Base-by-base conservation (phyloP, 768 basidiomycete genomes). In the Tricholoma flavovirens region DNA sequence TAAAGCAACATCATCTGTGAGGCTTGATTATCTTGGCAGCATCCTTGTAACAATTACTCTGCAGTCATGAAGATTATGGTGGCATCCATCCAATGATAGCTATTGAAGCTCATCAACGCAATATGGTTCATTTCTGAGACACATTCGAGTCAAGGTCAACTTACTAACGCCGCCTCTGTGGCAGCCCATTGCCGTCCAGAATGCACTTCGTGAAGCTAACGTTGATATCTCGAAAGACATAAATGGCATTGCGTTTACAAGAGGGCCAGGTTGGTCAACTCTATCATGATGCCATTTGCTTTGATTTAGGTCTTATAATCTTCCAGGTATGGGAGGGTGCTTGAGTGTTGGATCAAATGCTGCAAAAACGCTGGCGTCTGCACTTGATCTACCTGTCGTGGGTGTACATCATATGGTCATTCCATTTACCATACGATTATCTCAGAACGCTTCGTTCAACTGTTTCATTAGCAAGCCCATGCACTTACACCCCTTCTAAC, bases 401-500 rank as follows among this genome's bases (percentile, higher is more conserved):
- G 93, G 93, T 3, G 90, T 97, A 5, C 92, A 98, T 70, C 95
- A 98, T 64, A 98, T 98, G 95, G 94, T 93, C 35, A 48, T 38
- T 7, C 14, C 3, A 29, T 15, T 32, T 1, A n/a, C 4, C 19
- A 32, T 50, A 53, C 38, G 40, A 55, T 33, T 9, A 19, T 36
- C 36, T 32, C 36, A n/a, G 15, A 50, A 40, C 48, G 35, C 46
- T 24, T 40, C 14, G 1, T 26, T 51, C 48, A 51, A 57, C 35
- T 59, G n/a, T 30, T 40, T 52, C 35, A 33, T 40, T 62, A 94
- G 93, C 93, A 95, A 91, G 95, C 90, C 0, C 96, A 97, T 65
- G 90, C 95, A 0, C 74, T 95, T 0, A 95, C 91, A 0, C 78
- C 88, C 0, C 69, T 90, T 22, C 77, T 96, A 12, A 91, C 93